These are phyloP conservation scores for Paraconiothyrium sp. DNA, from an alignment of 2,329 filamentous ascomycete genomes.

Conservation along the genomic window DNA sequence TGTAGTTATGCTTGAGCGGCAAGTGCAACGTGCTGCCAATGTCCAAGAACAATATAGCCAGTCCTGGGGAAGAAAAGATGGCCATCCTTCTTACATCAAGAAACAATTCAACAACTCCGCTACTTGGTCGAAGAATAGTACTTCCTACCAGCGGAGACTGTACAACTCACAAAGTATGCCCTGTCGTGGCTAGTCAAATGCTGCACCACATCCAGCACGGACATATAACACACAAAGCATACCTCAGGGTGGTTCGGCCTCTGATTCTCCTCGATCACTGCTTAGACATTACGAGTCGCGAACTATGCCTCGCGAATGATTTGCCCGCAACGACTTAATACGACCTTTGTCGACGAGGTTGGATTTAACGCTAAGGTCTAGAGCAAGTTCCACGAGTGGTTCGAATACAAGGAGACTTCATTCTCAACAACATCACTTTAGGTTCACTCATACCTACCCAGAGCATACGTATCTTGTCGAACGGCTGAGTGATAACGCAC, in stretches of 20 bases:
- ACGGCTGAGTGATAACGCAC: too few relatives aligned
- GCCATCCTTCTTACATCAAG: background rate
- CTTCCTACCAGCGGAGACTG: background rate
- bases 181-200: background rate
- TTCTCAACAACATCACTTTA: too few relatives aligned
- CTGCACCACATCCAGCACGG: background rate
- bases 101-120: background rate
- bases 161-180: background rate
- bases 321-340: background rate
- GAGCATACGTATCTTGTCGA: too few relatives aligned
- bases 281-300: background rate
- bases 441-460: too few relatives aligned
- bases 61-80: slow-evolving; percentile 2
- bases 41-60: background rate
- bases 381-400: too few relatives aligned
- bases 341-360: background rate
- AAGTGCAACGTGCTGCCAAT: background rate
- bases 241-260: background rate
- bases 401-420: too few relatives aligned
- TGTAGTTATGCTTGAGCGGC: background rate
- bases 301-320: background rate
- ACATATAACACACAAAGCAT: background rate
- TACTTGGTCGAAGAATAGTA: too few relatives aligned
- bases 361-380: background rate
- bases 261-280: background rate